Base-by-base conservation (phyloP, 139 green algal species). In the Deuterostichococcus epilithicus region DNA sequence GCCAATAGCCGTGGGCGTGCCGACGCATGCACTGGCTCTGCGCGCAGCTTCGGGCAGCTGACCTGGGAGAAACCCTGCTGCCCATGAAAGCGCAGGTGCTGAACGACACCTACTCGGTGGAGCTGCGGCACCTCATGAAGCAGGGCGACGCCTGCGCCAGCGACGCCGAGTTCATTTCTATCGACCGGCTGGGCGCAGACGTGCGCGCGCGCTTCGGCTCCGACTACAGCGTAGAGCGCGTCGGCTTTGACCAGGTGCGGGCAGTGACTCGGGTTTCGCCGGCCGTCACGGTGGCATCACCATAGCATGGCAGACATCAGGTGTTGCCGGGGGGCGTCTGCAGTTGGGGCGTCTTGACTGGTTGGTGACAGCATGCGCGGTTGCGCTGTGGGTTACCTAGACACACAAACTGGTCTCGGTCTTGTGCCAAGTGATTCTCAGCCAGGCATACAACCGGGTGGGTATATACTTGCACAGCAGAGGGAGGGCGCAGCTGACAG, bases 151-250 rank as follows among this genome's bases (percentile, higher is more conserved):
- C 18, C 13, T 5, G 20, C 13, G 52, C 52, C 52, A 63, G 52
- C 52, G 92, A 97, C 75, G 88, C 92, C 5, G 76, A 85, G 6
- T 90, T 99, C 80, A 99, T 99, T 59, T 94, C 87, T 37, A 97
- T 99, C 33, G 95, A 99, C 79, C 86, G 86, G 1, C 73, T 83
- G 1, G 95, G 95, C 1, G 89, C 93, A 5, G 95, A 99, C 75
- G 86, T 98, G 38, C 87, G 94, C 18, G 86, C 98, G 52, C 87
- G 94, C 36, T 78, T 37, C 2, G 88, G 86, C 26, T 78, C 58
- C 0, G 91, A 96, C 38, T 96, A 93, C 83, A 88, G 78, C 25
- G 91, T 97, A 32, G 91, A 96, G 81, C 86, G 93, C 30, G 79
- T 97, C 26, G 85, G 83, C 25, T 97, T 97, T 72, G 70, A 82